phyloP scores from a whole-genome alignment of 2,329 filamentous ascomycete species.

The Penicillium sp. region DNA sequence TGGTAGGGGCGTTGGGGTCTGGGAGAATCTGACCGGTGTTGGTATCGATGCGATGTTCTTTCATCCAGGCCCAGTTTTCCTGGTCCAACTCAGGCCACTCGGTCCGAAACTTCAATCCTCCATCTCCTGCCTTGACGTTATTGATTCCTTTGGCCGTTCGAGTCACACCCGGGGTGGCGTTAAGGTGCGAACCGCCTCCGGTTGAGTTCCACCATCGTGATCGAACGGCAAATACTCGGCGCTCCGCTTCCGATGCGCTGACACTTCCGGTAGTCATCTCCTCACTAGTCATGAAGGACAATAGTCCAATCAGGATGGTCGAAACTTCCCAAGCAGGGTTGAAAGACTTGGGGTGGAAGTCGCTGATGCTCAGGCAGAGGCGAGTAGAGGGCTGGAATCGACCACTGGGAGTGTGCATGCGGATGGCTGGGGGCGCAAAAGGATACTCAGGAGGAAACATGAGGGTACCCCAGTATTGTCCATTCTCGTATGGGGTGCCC shows the following conservation, averaged over 20 bases:
- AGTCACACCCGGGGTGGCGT: slow-evolving; percentile 52
- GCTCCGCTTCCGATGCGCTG: slow-evolving; percentile 72
- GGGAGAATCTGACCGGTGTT: slow-evolving; percentile 69
- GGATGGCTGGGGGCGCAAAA: slow-evolving; percentile 93
- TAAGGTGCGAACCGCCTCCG: slow-evolving; percentile 72
- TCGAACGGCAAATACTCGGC: slow-evolving; percentile 72
- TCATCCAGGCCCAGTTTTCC: slow-evolving; percentile 93
- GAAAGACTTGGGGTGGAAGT: slow-evolving; percentile 97
- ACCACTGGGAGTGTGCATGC: slow-evolving; percentile 97
- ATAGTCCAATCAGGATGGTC: slow-evolving; percentile 88
- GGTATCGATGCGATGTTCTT: slow-evolving; percentile 75
- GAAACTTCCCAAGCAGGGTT: slow-evolving; percentile 98
- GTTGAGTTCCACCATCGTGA: slow-evolving; percentile 97
- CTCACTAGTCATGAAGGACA: slow-evolving; percentile 98
- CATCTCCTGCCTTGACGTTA: slow-evolving; percentile 83
- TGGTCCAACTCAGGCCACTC: slow-evolving; percentile 89
- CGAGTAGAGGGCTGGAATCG: slow-evolving; percentile 92
- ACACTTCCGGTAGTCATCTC: slow-evolving; percentile 97
- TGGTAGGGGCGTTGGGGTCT: slow-evolving; percentile 52
- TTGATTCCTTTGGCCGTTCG: slow-evolving; percentile 68
- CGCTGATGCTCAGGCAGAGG: slow-evolving; percentile 91
- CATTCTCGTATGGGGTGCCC: slow-evolving; percentile 87
- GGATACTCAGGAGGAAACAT: slow-evolving; percentile 96
- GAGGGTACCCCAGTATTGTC: slow-evolving; percentile 97
- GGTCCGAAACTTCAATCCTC: slow-evolving; percentile 81